A percentile compares a stretch with the other conserved stretches of the same genome.
phyloP scores from a whole-genome alignment of 2,329 filamentous ascomycete genomes.

The Fusarium nodosum region DNA sequence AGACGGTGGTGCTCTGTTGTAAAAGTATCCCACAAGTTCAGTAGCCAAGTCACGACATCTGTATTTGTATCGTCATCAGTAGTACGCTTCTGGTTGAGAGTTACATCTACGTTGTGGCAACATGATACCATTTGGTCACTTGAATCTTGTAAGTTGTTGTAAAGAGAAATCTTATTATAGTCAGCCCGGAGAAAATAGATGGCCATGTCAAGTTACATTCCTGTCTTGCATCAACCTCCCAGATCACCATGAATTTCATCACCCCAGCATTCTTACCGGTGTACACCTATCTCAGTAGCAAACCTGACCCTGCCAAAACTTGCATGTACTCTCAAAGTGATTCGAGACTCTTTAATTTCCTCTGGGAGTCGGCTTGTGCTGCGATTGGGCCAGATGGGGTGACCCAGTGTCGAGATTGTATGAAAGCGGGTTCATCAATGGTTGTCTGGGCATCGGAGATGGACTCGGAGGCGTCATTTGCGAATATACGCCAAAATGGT shows the following conservation, averaged over 20 bases:
- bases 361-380: not conserved
- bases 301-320: constrained; percentile 10
- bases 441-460: constrained; percentile 38
- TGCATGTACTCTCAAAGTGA: not conserved
- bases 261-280: not conserved
- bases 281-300: not conserved
- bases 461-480: constrained; percentile 40
- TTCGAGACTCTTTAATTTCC: not conserved
- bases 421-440: not conserved
- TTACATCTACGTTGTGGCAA: not conserved
- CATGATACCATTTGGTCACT: not conserved
- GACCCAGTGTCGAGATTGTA: not conserved
- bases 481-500: not conserved
- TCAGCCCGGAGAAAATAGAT: not conserved
- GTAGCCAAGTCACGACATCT: not conserved
- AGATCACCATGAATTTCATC: not conserved
- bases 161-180: not conserved
- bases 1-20: not conserved
- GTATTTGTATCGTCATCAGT: not conserved
- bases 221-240: not conserved
- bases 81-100: not conserved
- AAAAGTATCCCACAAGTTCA: not conserved
- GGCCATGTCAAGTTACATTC: constrained; percentile 11
- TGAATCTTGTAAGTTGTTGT: not conserved
- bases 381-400: not conserved